Evolutionary conservation across 768 basidiomycete genomes (phyloP), one percentile per base, ranked within the genome.

Genomic region (Tubosaeta sp.): DNA sequence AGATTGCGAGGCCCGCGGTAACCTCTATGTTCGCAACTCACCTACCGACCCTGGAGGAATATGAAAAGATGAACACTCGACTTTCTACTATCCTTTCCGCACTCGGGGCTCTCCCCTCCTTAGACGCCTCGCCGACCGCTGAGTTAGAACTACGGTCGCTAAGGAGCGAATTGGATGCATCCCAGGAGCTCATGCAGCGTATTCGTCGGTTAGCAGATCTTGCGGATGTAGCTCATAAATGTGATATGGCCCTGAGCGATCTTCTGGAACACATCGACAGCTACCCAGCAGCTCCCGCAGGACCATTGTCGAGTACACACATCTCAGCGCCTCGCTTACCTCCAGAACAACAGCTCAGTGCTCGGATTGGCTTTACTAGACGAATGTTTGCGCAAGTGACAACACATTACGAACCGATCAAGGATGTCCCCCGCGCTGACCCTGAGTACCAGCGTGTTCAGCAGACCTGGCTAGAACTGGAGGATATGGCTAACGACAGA

Each of bases 241-340:
- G 88, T 57, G 91, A 94, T 63, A 71, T 74, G n/a, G 80, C 83
- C 19, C 73, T 93, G 39, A 94, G 91, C 59, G 89, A 93, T 65
- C 73, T 94, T 5, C 71, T 94, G 41, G 88, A 92, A 60, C 88
- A 92, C 60, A 76, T 92, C 48, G 91, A 94, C 64, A 90, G 86
- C 59, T 92, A 83, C 61, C 90, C 91, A 9, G 76, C 80, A 3
- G 64, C 73, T 29, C 84, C 84, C 5, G 63, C 72, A 24, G 74
- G 77, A 5, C 67, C 76, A 3, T 63, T 84, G 29, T 73, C 80
- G 4, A 82, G 82, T 21, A 68, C 73, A 14, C 81, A 81, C 55
- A 53, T 69, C 51, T 71, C 73, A 30, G 65, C 71, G 12, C 54
- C 64, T 7, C 64, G 69, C 21, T 57, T 76, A 4, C 68, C 80